Base-by-base conservation (phyloP, 2,329 filamentous ascomycete species). In the Paraphaeosphaeria minitans region DNA sequence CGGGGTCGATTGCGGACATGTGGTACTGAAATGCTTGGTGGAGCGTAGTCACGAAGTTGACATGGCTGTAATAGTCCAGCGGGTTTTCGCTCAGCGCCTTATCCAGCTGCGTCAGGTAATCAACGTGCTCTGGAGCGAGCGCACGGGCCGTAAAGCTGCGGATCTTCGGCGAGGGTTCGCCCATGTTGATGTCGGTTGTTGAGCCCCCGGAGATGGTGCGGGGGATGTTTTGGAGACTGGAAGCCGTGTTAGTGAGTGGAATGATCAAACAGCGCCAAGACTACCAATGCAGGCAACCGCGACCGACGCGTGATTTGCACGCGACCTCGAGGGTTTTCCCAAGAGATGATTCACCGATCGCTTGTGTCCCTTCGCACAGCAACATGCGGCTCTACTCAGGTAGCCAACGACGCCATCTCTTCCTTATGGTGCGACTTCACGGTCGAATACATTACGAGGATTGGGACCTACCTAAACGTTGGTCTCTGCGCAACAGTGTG, bases 51-150 rank as follows among this genome's bases (percentile, higher is more conserved):
- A 83, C 79, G 37, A 83, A 76, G 49, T 77, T 74, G 39, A 80
- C 77, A 65, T 83, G 80, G 51, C 79, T 79, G 52, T 79, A 75
- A 62, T 82, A 83, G 55, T 80, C 80, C 65, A 82, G 81, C 1
- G 81, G 79, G 58, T 83, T 81, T 37, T 82, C 78, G 12, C 69
- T 59, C 19, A 83, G 73, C 22, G 77, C 74, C 24, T 72, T 75
- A 39, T 79, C 76, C 33, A 83, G 70, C 41, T 81, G 77, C 7
- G 71, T 76, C n/a, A 83, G 75, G 41, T 75, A 76, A 37, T 80
- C 74, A 31, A 78, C 76, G 53, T 81, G 80, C 24, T 71, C 70
- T 27, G 77, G 74, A 19, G 80, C 78, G 9, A 83, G 69, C 3
- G 79, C 78, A 21, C 66, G 68, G 1, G 80, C 78, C 1, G 71